Conservation (phyloP, 164 flowering plant species). For the Akebia trifoliata region DNA sequence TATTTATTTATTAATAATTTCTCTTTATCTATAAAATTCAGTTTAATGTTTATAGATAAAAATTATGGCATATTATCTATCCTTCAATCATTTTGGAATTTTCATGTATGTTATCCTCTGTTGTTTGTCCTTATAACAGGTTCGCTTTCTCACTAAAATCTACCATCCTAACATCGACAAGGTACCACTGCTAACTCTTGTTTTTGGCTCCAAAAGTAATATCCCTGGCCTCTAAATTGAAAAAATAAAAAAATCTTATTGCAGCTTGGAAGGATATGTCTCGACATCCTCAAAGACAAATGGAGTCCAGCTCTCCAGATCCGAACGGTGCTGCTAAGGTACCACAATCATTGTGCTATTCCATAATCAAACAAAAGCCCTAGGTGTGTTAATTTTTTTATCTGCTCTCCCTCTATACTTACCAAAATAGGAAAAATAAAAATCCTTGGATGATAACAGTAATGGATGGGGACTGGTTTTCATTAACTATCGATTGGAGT, state of each 20-base stretch:
- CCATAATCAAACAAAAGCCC: too few relatives aligned
- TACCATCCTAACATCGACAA: slow-evolving; percentile 92
- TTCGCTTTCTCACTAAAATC: slow-evolving; percentile 82
- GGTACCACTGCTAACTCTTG: slow-evolving; percentile 24
- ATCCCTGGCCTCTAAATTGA: background rate
- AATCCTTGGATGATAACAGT: background rate
- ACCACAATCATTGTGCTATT: background rate
- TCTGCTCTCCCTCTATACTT: background rate
- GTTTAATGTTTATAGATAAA: background rate
- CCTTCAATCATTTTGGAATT: too few relatives aligned
- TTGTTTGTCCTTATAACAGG: slow-evolving; percentile 37
- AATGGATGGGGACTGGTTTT: background rate
- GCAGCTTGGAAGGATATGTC: slow-evolving; percentile 98
- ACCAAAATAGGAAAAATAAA: background rate
- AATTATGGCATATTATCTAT: background rate
- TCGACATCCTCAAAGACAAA: slow-evolving; percentile 93
- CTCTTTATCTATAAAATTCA: background rate
- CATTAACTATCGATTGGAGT: too few relatives aligned
- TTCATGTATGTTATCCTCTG: background rate
- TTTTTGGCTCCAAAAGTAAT: background rate
- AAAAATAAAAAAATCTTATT: slow-evolving; percentile 1
- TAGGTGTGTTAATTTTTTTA: background rate
- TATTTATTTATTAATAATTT: background rate
- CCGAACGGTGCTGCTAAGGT: slow-evolving; percentile 92
- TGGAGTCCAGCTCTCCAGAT: slow-evolving; percentile 99